Evolutionary conservation across 805 yeast species (phyloP), one percentile per base, ranked within the genome.

Genomic region (Cyberlindnera xishuangbannaensis): DNA sequence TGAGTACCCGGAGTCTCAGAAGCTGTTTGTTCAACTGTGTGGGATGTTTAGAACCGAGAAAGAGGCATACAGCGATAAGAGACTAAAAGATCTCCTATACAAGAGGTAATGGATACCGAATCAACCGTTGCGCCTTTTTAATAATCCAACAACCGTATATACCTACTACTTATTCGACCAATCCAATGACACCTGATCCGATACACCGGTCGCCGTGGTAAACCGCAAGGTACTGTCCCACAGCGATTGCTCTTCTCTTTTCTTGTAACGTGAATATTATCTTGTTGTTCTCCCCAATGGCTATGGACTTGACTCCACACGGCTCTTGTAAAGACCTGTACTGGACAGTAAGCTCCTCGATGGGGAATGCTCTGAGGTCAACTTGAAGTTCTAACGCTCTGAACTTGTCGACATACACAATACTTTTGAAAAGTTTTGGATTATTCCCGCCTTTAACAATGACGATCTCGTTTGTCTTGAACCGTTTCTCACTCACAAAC

Each of bases 191-290:
- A 2, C 82, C 83, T 14, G 75, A 65, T 0, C 95, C 97, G 9
- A 88, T 48, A 0, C 90, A 78, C 34, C 73, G 59, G 29, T 77
- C 78, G 2, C 69, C 73, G 25, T 70, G 59, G 55, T 88, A 92
- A 6, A 90, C 52, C 1, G 83, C 95, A 13, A 86, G 59, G 44
- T 73, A 78, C 55, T 90, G 98, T 0, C 97, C 98, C 0, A 88
- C 84, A 0, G 96, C 88, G 51, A 92, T 73, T 0, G 95, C 96
- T 30, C 86, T 60, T 21, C 73, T 72, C 19, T 62, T 55, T 1
- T 64, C 58, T 1, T 42, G 38, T 19, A 88, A 61, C 15, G 45
- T 44, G 7, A 84, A 53, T 2, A 39, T 36, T 2, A 67, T 15
- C 1, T 29, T 34, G 2, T 36, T 43, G 3, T 47, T 44, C 11